Base-by-base conservation (phyloP, 306 rosid genomes). In the Luffa acutangula region DNA sequence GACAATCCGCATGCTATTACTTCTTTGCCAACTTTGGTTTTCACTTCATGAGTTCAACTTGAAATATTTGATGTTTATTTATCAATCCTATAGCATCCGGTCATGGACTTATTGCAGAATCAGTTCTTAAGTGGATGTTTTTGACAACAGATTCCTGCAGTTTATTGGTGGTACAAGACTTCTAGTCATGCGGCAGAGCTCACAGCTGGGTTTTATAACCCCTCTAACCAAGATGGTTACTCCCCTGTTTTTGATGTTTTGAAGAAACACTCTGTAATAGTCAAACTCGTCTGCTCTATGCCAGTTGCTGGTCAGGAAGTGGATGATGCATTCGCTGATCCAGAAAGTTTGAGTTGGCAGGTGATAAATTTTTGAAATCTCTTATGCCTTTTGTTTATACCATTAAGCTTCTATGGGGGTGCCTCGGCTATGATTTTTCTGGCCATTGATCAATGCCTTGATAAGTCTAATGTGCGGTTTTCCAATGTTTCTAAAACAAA, bases 261-360 rank as follows among this genome's bases (percentile, higher is more conserved):
- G 81, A 90, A 80, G 85, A 95, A 90, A 79, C 90, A 91, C 64
- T 84, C 82, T 2, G 99, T 84, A 82, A 91, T 87, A 9, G 79
- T 95, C 81, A 95, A 95, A 79, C 89, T 95, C 81, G 92, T 90
- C 81, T 92, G 97, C 92, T 84, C 85, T 60, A 84, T 85, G 81
- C 92, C 82, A 53, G 82, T 92, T 83, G 85, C 93, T 84, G 64
- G 78, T 83, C 94, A 85, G 81, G 96, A 87, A 83, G 87, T 78
- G 79, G 89, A 89, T 63, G 97, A 91, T 81, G 81, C 97, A 25
- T 83, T 90, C 80, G 86, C 93, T 52, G 99, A 95, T 84, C 93
- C 97, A 63, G 97, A 95, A 85, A 89, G 93, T 67, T 87, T 95
- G 86, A 88, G 90, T 86, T 93, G 97, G 97, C 99, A 95, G 97